Evolutionary conservation across 1,139 yeast genomes (phyloP).

Genomic region (Scheffersomyces stambukii): DNA sequence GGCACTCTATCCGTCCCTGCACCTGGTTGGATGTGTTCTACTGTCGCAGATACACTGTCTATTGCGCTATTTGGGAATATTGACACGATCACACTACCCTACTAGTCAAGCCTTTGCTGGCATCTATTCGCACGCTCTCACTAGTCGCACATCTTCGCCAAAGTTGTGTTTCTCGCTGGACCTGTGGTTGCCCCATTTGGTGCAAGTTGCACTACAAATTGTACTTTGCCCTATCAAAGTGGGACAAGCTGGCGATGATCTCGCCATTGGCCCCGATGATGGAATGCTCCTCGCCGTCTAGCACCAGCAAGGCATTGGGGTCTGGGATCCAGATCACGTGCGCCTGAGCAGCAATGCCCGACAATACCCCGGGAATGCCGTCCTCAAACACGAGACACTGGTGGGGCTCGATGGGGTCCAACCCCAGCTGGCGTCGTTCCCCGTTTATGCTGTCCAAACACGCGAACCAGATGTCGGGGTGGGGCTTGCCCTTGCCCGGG

Average conservation of each 20-base stretch:
- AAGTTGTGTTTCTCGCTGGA: too few relatives aligned
- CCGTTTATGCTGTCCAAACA: conserved; percentile 70
- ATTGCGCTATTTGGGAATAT: too few relatives aligned
- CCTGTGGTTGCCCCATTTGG: too few relatives aligned
- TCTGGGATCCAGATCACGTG: conserved; percentile 93
- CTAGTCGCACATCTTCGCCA: too few relatives aligned
- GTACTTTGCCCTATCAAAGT: conserved; percentile 53
- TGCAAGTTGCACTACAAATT: conserved; percentile 13
- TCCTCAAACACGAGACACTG: conserved; percentile 93
- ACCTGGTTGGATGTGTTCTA: too few relatives aligned
- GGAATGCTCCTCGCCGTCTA: conserved; percentile 40
- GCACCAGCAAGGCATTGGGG: conserved; percentile 54
- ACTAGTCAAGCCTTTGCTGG: too few relatives aligned
- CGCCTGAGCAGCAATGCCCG: conserved; percentile 82
- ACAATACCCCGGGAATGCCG: conserved; percentile 82
- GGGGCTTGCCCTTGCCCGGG: conserved; percentile 84
- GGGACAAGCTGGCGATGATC: conserved; percentile 46
- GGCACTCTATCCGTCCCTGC: too few relatives aligned
- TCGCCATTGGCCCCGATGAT: conserved; percentile 56
- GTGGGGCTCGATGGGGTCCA: conserved; percentile 53
- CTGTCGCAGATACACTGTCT: too few relatives aligned
- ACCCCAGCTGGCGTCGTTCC: conserved; percentile 27
- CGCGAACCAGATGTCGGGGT: conserved; percentile 86
- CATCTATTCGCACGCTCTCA: too few relatives aligned
- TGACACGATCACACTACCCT: too few relatives aligned